These are phyloP conservation scores for Toxicodendron radicans DNA, from an alignment of 345 rosid species.

Conservation along the genomic window DNA sequence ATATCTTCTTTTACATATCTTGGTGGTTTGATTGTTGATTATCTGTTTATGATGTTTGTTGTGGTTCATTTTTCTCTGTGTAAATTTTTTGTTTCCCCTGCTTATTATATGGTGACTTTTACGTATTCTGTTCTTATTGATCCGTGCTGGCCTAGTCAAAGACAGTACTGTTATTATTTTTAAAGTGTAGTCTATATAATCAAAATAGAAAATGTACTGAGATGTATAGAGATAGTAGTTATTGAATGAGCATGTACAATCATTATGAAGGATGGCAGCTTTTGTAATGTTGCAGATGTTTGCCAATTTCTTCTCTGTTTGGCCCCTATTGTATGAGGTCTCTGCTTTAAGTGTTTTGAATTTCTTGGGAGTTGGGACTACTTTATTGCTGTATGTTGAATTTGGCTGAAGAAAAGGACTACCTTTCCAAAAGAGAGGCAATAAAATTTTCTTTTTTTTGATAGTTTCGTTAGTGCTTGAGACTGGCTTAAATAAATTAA, in stretches of 20 bases:
- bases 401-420: too few species aligned
- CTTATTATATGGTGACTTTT: background rate
- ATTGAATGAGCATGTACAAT: background rate
- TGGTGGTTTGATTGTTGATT: background rate
- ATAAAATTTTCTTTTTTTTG: too few species aligned
- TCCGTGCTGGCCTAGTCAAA: background rate
- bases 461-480: too few species aligned
- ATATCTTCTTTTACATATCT: background rate
- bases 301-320: background rate
- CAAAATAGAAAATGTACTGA: background rate
- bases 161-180: too few species aligned
- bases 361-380: background rate
- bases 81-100: background rate
- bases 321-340: background rate
- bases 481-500: too few species aligned
- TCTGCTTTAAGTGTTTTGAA: background rate
- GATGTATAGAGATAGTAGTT: background rate
- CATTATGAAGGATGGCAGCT: background rate
- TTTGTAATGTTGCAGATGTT: background rate
- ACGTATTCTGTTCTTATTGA: too few species aligned
- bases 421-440: too few species aligned
- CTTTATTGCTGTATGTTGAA: too few species aligned
- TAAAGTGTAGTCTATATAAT: background rate
- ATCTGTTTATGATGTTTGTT: background rate
- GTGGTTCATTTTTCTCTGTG: background rate